These are phyloP conservation scores for Stylosanthes scabra DNA, from an alignment of 331 rosid genomes.

Conservation along the genomic window DNA sequence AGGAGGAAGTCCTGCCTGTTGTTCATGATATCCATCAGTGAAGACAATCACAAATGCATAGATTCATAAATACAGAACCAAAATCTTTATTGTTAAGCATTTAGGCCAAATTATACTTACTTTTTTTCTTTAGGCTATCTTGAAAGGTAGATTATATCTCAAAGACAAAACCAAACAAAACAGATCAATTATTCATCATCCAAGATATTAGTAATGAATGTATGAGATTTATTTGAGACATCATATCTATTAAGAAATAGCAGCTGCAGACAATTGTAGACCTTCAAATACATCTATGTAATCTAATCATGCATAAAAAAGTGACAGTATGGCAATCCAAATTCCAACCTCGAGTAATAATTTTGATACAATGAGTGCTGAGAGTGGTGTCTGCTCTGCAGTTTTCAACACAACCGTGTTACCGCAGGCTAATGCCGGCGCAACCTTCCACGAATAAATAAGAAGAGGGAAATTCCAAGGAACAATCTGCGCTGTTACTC, in stretches of 20 bases:
- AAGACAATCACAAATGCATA: neutral
- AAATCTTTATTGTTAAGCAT: neutral
- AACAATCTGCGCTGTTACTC: constrained; percentile 86
- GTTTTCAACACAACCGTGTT: constrained; percentile 77
- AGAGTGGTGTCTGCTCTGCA: constrained; percentile 87
- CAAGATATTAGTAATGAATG: too few species aligned
- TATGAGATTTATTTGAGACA: too few species aligned
- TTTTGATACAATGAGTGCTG: constrained; percentile 74
- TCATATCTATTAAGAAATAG: too few species aligned
- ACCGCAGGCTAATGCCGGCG: constrained; percentile 93
- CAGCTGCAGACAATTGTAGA: too few species aligned
- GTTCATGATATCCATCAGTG: constrained; percentile 29
- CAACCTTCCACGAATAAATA: constrained; percentile 89
- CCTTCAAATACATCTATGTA: too few species aligned
- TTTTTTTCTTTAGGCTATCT: too few species aligned
- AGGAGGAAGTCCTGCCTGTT: constrained; percentile 97
- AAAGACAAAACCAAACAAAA: too few species aligned
- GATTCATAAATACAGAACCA: constrained; percentile 3
- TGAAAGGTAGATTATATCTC: too few species aligned
- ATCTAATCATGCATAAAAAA: too few species aligned
- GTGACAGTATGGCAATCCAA: neutral
- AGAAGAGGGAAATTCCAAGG: constrained; percentile 95
- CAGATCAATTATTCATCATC: too few species aligned
- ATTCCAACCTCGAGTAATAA: constrained; percentile 73
- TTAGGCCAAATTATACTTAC: too few species aligned